These are phyloP conservation scores for Picochlorum sp. DNA, from an alignment of 139 green algal species.

Conservation along the genomic window DNA sequence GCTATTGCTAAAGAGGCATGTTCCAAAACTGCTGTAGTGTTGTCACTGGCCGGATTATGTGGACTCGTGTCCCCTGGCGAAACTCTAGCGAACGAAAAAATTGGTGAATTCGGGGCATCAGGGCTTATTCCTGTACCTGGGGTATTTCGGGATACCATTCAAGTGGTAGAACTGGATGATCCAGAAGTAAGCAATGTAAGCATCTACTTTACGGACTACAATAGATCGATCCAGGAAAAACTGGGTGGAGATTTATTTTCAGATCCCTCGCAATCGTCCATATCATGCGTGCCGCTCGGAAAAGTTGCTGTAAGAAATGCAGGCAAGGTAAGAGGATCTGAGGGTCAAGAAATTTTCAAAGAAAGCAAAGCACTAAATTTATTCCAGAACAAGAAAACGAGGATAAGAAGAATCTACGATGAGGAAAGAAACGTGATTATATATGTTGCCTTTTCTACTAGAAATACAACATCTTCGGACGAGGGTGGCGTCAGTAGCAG, in stretches of 20 bases:
- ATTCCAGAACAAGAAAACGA: slow-evolving; percentile 69
- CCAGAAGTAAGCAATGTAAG: slow-evolving; percentile 35
- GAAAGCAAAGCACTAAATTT: slow-evolving; percentile 62
- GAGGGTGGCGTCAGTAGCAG: slow-evolving; percentile 7
- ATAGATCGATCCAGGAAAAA: slow-evolving; percentile 64
- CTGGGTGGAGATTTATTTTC: slow-evolving; percentile 65
- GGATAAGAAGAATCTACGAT: slow-evolving; percentile 65
- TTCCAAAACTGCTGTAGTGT: background rate
- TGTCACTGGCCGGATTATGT: slow-evolving; percentile 1
- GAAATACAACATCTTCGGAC: slow-evolving; percentile 31
- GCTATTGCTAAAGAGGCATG: no score
- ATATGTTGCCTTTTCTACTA: slow-evolving; percentile 66
- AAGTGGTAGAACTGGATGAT: background rate
- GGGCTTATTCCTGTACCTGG: slow-evolving; percentile 48
- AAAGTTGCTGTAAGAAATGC: slow-evolving; percentile 25
- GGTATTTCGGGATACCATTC: background rate
- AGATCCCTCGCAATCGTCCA: slow-evolving; percentile 57
- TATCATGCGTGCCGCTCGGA: slow-evolving; percentile 51
- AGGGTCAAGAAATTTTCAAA: slow-evolving; percentile 57
- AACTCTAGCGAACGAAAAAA: slow-evolving; percentile 23
- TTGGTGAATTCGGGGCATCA: slow-evolving; percentile 60
- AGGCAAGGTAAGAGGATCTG: background rate
- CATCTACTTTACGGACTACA: slow-evolving; percentile 75
- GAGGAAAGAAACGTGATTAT: slow-evolving; percentile 38
- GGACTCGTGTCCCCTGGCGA: background rate